A percentile compares a stretch with the other conserved stretches of the same genome.
Conservation (phyloP, 352 stramenopile genomes). For the Globisporangium sylvaticum region DNA sequence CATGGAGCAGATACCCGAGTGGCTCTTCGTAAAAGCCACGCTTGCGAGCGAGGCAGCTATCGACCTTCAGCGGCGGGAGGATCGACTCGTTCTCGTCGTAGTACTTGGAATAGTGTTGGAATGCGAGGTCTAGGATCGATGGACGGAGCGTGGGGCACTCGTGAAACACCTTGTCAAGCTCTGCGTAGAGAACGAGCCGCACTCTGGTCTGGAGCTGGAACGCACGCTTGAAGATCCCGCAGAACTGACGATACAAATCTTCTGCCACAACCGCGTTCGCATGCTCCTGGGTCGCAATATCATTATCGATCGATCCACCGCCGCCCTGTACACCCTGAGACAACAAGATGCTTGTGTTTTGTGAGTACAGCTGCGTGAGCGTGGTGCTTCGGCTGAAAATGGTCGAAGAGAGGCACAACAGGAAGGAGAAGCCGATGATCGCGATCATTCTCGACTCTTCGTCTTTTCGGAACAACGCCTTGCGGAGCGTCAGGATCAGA, state of each 20-base stretch:
- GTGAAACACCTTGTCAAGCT: constrained; percentile 37
- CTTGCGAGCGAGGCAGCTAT: constrained; percentile 28
- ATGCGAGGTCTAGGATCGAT: constrained; percentile 45
- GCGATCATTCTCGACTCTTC: constrained; percentile 41
- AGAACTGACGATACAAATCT: constrained; percentile 57
- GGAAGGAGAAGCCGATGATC: constrained; percentile 39
- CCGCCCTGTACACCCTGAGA: constrained; percentile 25
- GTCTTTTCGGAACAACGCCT: constrained; percentile 63
- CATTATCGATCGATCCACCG: constrained; percentile 12
- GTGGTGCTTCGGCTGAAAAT: constrained; percentile 36
- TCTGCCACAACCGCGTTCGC: constrained; percentile 37
- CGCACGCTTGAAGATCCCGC: constrained; percentile 43
- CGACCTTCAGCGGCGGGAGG: constrained; percentile 44
- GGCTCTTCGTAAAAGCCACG: constrained; percentile 39
- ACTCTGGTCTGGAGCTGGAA: constrained; percentile 46
- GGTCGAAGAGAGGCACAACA: constrained; percentile 36
- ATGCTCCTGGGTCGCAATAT: constrained; percentile 37
- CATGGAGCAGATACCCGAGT: constrained; percentile 36
- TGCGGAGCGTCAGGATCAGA: constrained; percentile 50
- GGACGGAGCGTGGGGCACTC: constrained; percentile 38
- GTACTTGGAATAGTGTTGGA: constrained; percentile 36
- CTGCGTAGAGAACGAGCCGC: constrained; percentile 40
- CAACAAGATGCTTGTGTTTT: constrained; percentile 32
- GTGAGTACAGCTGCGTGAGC: constrained; percentile 49
- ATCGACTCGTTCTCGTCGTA: constrained; percentile 47